These are phyloP conservation scores for Zopfia rhizophila DNA, from an alignment of 2,329 filamentous ascomycete genomes.

Conservation along the genomic window DNA sequence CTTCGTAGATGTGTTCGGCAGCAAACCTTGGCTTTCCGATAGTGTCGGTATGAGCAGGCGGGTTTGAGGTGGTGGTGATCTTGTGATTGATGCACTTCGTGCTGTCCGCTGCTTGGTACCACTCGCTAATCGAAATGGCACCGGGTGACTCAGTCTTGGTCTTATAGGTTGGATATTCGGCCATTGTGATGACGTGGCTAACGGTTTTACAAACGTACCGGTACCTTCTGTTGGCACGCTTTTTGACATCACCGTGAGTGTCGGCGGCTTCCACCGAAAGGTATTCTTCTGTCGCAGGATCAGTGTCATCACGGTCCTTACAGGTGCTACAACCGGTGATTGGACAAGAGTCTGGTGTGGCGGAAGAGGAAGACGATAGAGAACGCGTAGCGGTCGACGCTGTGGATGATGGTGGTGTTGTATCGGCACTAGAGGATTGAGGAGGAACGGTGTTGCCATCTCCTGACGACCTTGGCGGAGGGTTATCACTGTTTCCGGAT, in stretches of 20 bases:
- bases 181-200: constrained; percentile 6
- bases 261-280: constrained; percentile 12
- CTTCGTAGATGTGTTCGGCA: constrained; percentile 23
- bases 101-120: constrained; percentile 12
- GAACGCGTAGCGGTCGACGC: too few relatives aligned
- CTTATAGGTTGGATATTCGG: constrained; percentile 10
- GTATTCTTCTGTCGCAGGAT: constrained; percentile 8
- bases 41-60: constrained; percentile 1
- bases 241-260: neutral
- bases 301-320: constrained; percentile 7
- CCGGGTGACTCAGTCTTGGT: neutral
- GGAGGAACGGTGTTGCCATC: too few relatives aligned
- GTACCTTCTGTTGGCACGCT: constrained; percentile 6
- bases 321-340: constrained; percentile 12
- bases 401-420: constrained; percentile 4
- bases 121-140: constrained; percentile 6
- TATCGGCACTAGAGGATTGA: neutral
- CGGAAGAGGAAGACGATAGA: constrained; percentile 3
- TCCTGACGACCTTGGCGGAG: neutral
- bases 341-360: constrained; percentile 12
- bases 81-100: constrained; percentile 10
- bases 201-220: constrained; percentile 8
- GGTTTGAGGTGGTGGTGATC: constrained; percentile 7
- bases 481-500: too few relatives aligned
- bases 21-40: neutral